phyloP scores from a whole-genome alignment of 2,329 filamentous ascomycete species.

The Paraphoma sp. region DNA sequence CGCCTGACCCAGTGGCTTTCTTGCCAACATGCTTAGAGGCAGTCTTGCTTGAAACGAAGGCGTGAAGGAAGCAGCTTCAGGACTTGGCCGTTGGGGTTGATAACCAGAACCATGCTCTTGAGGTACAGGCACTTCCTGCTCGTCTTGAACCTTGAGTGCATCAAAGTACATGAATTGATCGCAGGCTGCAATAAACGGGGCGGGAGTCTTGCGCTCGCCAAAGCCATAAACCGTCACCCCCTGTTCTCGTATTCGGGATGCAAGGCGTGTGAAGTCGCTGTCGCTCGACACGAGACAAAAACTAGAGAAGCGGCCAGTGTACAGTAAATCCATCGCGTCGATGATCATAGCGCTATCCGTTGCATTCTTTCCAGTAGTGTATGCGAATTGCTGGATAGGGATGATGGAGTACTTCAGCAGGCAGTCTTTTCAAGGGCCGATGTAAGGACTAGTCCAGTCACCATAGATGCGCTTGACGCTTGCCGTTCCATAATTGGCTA shows the following conservation, averaged over 20 bases:
- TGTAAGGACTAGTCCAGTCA: slow-evolving; percentile 16
- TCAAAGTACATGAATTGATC: slow-evolving; percentile 39
- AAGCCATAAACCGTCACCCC: slow-evolving; percentile 45
- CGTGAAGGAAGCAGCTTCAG: too few species aligned
- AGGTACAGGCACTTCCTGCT: neutral
- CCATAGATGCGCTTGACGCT: slow-evolving; percentile 4
- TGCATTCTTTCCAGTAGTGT: slow-evolving; percentile 40
- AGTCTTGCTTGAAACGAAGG: too few species aligned
- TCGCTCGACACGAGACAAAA: slow-evolving; percentile 47
- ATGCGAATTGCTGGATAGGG: slow-evolving; percentile 39
- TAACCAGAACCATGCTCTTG: too few species aligned
- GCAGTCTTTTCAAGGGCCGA: slow-evolving; percentile 17
- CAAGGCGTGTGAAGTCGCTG: slow-evolving; percentile 46
- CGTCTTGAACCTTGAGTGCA: slow-evolving; percentile 17
- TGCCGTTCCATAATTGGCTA: slow-evolving; percentile 36
- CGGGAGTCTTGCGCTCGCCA: slow-evolving; percentile 36
- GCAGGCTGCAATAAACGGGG: slow-evolving; percentile 36
- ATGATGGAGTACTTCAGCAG: slow-evolving; percentile 27
- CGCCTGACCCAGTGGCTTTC: too few species aligned
- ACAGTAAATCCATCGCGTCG: slow-evolving; percentile 46
- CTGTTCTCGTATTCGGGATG: slow-evolving; percentile 44
- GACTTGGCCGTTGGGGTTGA: too few species aligned
- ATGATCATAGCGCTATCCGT: slow-evolving; percentile 46
- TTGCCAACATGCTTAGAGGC: too few species aligned
- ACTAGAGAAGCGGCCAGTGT: slow-evolving; percentile 39